phyloP scores from a whole-genome alignment of 305 asterid species.

The Solanum chacoense region DNA sequence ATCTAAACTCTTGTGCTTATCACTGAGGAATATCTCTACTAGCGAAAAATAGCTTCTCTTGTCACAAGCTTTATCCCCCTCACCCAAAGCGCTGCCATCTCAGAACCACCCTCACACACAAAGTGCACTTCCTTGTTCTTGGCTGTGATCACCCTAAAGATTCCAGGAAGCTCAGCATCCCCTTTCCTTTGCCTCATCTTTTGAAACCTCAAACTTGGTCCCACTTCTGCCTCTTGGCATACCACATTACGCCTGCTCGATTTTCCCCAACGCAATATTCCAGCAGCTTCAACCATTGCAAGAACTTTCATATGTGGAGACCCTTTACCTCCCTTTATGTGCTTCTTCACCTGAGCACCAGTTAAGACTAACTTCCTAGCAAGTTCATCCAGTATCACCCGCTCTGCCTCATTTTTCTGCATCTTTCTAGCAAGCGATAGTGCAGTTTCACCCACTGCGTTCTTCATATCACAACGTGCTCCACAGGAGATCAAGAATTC shows the following conservation, averaged over 20 bases:
- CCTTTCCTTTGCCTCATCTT: conserved; percentile 43
- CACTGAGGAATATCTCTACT: not conserved
- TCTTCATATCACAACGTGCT: conserved; percentile 31
- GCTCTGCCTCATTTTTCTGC: conserved; percentile 27
- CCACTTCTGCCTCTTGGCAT: conserved; percentile 50
- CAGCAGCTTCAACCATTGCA: conserved; percentile 33
- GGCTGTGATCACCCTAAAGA: conserved; percentile 47
- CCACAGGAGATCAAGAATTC: conserved; percentile 47
- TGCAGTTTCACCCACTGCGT: conserved; percentile 61
- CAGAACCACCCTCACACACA: conserved; percentile 64
- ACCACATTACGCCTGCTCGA: conserved; percentile 52
- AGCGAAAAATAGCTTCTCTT: conserved; percentile 23
- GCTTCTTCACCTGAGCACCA: conserved; percentile 45
- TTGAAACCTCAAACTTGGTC: conserved; percentile 43
- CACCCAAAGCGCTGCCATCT: conserved; percentile 75
- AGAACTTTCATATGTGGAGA: conserved; percentile 48
- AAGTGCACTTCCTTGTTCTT: conserved; percentile 75
- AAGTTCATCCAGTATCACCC: conserved; percentile 41
- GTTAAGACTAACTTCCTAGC: conserved; percentile 45
- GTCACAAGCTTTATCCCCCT: conserved; percentile 70
- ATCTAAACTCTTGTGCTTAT: conserved; percentile 3
- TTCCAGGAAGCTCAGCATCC: conserved; percentile 38
- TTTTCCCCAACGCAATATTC: conserved; percentile 63
- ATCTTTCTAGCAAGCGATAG: conserved; percentile 46
- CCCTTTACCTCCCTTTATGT: conserved; percentile 78